phyloP scores from a whole-genome alignment of 371 early-diverging fungal genomes.

The Mucor ambiguus region DNA sequence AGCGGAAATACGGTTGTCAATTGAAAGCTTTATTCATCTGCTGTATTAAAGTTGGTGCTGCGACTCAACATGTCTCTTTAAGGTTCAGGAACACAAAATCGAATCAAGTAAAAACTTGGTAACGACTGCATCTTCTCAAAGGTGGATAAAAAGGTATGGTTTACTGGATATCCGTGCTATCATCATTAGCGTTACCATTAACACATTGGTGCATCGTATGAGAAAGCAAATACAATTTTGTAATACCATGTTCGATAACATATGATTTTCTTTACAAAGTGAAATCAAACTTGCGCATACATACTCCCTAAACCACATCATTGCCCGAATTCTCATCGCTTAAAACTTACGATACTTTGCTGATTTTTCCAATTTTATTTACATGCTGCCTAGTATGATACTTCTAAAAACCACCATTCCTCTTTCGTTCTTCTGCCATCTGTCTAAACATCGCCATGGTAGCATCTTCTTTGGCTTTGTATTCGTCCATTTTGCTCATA shows the following conservation, averaged over 20 bases:
- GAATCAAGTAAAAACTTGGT: neutral
- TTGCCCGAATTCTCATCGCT: neutral
- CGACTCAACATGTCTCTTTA: neutral
- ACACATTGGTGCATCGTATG: neutral
- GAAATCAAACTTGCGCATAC: neutral
- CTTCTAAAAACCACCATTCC: slow-evolving; percentile 10
- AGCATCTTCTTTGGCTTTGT: slow-evolving; percentile 65
- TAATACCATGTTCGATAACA: neutral
- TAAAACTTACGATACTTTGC: neutral
- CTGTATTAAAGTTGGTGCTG: neutral
- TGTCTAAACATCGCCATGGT: slow-evolving; percentile 72
- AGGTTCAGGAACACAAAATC: slow-evolving; percentile 2
- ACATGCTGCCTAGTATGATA: neutral
- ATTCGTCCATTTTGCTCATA: slow-evolving; percentile 52
- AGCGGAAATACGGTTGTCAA: slow-evolving; percentile 6
- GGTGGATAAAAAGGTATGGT: neutral
- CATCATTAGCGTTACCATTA: no score
- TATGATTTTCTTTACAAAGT: neutral
- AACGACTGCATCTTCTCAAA: neutral
- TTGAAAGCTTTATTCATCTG: neutral
- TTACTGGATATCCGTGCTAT: neutral
- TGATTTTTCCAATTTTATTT: neutral
- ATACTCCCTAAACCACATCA: neutral
- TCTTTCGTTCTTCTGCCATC: slow-evolving; percentile 61
- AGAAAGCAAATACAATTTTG: neutral